phyloP scores from a whole-genome alignment of 805 yeast species.

The Suhomyces sp. region DNA sequence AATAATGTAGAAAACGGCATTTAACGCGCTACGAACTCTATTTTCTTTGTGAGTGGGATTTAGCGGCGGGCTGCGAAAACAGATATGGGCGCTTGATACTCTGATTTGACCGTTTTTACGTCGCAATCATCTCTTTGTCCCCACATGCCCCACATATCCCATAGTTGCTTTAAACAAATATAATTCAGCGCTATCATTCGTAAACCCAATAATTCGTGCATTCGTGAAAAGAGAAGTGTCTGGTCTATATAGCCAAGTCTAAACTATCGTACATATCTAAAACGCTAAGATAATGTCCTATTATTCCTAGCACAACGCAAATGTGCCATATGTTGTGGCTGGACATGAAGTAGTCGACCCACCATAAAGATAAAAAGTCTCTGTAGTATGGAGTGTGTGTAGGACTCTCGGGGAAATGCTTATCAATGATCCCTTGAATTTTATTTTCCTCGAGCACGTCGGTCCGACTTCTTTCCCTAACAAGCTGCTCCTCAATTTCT shows the following conservation, averaged over 20 bases:
- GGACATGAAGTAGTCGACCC: slow-evolving; percentile 72
- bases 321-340: slow-evolving; percentile 95
- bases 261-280: slow-evolving; percentile 58
- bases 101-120: neutral
- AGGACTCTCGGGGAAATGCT: slow-evolving; percentile 36
- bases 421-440: slow-evolving; percentile 29
- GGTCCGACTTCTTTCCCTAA: neutral
- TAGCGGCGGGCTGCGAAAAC: neutral
- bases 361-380: slow-evolving; percentile 63
- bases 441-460: slow-evolving; percentile 12
- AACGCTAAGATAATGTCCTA: slow-evolving; percentile 82
- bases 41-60: neutral
- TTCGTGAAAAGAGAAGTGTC: neutral
- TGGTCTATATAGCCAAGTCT: neutral
- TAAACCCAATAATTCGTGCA: neutral
- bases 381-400: slow-evolving; percentile 31
- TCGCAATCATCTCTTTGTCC: neutral
- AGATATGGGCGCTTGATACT: neutral
- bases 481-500: slow-evolving; percentile 28
- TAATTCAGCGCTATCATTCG: neutral
- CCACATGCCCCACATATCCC: neutral
- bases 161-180: neutral
- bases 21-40: neutral
- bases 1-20: neutral
- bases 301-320: slow-evolving; percentile 83